phyloP scores from a whole-genome alignment of 2,329 filamentous ascomycete species.

The Ceratocystis lukuohia region DNA sequence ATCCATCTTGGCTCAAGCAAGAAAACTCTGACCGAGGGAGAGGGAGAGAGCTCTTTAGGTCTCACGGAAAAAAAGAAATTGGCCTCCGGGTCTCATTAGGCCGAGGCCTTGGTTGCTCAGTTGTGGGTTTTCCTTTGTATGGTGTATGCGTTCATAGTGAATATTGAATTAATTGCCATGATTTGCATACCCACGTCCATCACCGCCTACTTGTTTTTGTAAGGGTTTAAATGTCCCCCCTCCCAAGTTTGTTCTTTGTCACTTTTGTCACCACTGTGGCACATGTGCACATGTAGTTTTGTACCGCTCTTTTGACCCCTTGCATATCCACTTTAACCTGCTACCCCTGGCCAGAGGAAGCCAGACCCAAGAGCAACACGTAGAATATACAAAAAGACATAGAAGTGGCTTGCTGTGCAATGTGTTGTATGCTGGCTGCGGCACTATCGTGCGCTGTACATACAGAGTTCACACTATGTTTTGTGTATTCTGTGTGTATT shows the following conservation, averaged over 20 bases:
- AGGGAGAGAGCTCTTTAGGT: too few species aligned
- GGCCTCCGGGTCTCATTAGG: too few species aligned
- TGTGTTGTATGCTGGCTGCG: background rate
- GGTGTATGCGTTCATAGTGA: too few species aligned
- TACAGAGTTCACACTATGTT: background rate
- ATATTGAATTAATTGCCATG: too few species aligned
- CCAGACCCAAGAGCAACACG: background rate
- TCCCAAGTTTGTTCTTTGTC: background rate
- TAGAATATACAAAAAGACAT: background rate
- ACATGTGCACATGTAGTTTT: background rate
- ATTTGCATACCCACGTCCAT: background rate
- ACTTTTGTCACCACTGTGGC: background rate
- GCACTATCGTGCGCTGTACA: background rate
- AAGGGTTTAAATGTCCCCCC: background rate
- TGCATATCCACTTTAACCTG: slow-evolving; percentile 1
- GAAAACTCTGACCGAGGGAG: too few species aligned
- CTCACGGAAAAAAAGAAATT: too few species aligned
- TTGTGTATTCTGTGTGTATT: too few species aligned
- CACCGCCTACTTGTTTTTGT: background rate
- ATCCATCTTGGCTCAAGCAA: too few species aligned
- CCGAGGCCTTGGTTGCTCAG: too few species aligned
- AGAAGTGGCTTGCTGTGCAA: background rate
- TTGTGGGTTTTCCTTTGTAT: too few species aligned
- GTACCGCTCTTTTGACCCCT: background rate
- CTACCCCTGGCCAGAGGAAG: background rate